Conservation (phyloP, 1,139 yeast species). For the Saccharomyces hybrid region DNA sequence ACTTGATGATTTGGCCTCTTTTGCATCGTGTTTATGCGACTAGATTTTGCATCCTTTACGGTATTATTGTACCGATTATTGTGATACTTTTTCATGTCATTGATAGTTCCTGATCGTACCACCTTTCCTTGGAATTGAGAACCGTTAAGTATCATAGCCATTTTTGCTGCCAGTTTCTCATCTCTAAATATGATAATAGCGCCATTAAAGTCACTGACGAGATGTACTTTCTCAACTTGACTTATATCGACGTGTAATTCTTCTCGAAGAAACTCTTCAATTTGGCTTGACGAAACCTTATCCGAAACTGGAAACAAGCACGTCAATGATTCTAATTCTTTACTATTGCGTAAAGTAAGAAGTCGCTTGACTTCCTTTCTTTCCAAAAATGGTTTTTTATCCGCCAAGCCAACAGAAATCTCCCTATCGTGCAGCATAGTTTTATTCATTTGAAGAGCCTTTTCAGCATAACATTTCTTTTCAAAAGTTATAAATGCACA, state of each 20-base stretch:
- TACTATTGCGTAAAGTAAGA: constrained; percentile 17
- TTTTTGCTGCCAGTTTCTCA: constrained; percentile 49
- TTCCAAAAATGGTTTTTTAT: constrained; percentile 32
- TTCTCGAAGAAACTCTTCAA: constrained; percentile 33
- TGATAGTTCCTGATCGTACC: constrained; percentile 36
- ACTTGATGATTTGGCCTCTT: neutral
- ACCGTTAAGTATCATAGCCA: constrained; percentile 45
- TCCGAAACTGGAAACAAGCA: constrained; percentile 43
- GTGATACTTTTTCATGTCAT: constrained; percentile 28
- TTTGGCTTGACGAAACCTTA: constrained; percentile 39
- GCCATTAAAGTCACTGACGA: constrained; percentile 43
- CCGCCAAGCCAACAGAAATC: constrained; percentile 40
- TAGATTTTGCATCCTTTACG: neutral
- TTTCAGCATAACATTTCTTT: constrained; percentile 35
- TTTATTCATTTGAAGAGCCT: constrained; percentile 38
- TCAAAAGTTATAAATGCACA: constrained; percentile 50
- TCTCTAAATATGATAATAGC: constrained; percentile 49
- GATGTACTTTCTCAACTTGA: constrained; percentile 30
- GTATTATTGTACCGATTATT: neutral
- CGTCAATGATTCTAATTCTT: constrained; percentile 34
- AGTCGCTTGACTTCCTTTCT: constrained; percentile 28
- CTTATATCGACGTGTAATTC: constrained; percentile 37
- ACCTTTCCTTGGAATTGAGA: constrained; percentile 33
- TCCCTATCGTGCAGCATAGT: constrained; percentile 36
- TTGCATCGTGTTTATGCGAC: neutral